These are phyloP conservation scores for Favolaschia claudopus DNA, from an alignment of 768 basidiomycete genomes.

Conservation along the genomic window DNA sequence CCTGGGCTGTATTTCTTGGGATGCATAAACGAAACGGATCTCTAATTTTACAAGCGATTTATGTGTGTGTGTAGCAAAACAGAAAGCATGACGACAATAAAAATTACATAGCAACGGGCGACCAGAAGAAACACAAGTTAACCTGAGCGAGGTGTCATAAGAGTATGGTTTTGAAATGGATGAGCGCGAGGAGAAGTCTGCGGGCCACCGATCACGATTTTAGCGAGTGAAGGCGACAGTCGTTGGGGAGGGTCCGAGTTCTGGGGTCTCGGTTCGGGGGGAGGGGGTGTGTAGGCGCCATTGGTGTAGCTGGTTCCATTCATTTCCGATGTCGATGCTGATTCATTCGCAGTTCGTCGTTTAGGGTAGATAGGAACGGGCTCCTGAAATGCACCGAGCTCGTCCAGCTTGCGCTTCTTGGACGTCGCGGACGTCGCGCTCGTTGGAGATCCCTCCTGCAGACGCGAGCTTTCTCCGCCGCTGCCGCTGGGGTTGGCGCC, in stretches of 20 bases:
- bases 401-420: conserved; percentile 30
- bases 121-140: background rate
- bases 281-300: conserved; percentile 8
- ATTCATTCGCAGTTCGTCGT: conserved; percentile 13
- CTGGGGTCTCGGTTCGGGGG: conserved; percentile 7
- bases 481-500: too few species aligned
- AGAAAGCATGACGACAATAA: background rate
- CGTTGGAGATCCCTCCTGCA: background rate
- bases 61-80: background rate
- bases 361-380: conserved; percentile 25
- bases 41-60: background rate
- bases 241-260: conserved; percentile 20
- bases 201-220: conserved; percentile 20
- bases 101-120: background rate
- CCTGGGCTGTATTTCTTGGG: conserved; percentile 15
- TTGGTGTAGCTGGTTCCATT: background rate
- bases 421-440: background rate
- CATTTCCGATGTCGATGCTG: conserved; percentile 9
- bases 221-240: conserved; percentile 25
- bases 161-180: conserved; percentile 17
- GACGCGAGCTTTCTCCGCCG: background rate
- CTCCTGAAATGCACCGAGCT: conserved; percentile 22
- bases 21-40: background rate
- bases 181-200: conserved; percentile 11
- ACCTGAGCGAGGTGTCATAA: conserved; percentile 9